Base-by-base conservation (phyloP, 2,329 filamentous ascomycete species). In the Verticillium nonalfalfae region DNA sequence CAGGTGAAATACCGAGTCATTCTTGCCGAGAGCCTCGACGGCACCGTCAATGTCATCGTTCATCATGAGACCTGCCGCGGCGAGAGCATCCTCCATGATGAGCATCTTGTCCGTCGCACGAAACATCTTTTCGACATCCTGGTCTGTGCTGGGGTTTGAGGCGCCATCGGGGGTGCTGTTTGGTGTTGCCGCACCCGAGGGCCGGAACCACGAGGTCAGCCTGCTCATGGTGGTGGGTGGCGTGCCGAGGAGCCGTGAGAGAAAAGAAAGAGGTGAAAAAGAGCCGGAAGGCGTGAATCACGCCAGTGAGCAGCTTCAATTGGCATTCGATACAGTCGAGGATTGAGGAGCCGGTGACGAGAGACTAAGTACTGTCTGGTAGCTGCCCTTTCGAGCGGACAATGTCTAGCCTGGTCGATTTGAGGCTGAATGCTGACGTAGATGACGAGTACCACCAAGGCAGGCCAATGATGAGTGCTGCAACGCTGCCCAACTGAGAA, bases 11-110 rank as follows among this genome's bases (percentile, higher is more conserved):
- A 91, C 85, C 6, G 93, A 97, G 67, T 84, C 83, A 55, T 90
- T 88, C 66, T 88, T 84, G 58, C 84, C 83, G 39, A 97, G 81
- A 52, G 86, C 85, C 63, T 81, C 80, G 76, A 96, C 91, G 6
- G 95, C 95, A 45, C 85, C 87, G 39, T 92, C 90, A 63, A 98
- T 89, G 75, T 98, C 92, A 75, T 97, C 93, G 71, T 95, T 89
- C 81, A 97, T 89, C 68, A 97, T 91, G 61, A 90, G 78, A 9
- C 84, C 81, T 4, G 89, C 86, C 45, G 90, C 89, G 73, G 71
- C 73, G 78, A 88, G 83, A 65, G 85, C 87, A 67, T 84, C 80
- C 66, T 81, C 76, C 66, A 90, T 81, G 68, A 87, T 78, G 52
- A 76, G 75, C 64, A 81, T 76, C 69, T 59, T 59, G 15, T 45